phyloP scores from a whole-genome alignment of 371 early-diverging fungal species.

The Actinomucor elegans region DNA sequence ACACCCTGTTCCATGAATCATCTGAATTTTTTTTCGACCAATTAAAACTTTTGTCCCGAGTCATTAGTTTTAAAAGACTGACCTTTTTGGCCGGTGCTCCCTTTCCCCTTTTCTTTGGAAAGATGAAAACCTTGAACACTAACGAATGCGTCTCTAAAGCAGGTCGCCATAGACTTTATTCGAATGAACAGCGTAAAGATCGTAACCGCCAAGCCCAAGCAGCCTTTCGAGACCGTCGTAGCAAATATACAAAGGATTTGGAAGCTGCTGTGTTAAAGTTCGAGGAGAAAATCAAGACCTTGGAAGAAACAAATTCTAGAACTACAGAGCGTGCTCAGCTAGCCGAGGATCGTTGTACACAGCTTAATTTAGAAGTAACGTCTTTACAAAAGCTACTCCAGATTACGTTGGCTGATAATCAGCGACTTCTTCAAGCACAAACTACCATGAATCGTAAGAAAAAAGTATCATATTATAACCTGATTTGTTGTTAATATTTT shows the following conservation, averaged over 20 bases:
- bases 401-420: not conserved
- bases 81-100: too few species aligned
- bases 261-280: conserved; percentile 21
- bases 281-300: conserved; percentile 3
- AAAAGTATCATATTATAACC: not conserved
- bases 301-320: not conserved
- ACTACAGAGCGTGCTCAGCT: not conserved
- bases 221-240: conserved; percentile 66
- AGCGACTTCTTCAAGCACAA: not conserved
- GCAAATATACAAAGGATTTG: conserved; percentile 51
- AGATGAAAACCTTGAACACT: too few species aligned
- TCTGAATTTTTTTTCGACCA: too few species aligned
- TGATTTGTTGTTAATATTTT: too few species aligned
- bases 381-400: conserved; percentile 4
- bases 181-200: conserved; percentile 51
- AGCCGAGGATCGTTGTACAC: conserved; percentile 6
- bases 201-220: conserved; percentile 70
- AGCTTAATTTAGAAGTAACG: not conserved
- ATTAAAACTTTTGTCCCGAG: too few species aligned
- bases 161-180: conserved; percentile 22
- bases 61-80: too few species aligned
- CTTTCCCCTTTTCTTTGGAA: too few species aligned
- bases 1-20: too few species aligned
- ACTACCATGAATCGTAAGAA: not conserved
- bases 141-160: conserved; percentile 6